These are phyloP conservation scores for Chamaecyparis obtusa DNA, from an alignment of 75 land plant species.

Conservation along the genomic window DNA sequence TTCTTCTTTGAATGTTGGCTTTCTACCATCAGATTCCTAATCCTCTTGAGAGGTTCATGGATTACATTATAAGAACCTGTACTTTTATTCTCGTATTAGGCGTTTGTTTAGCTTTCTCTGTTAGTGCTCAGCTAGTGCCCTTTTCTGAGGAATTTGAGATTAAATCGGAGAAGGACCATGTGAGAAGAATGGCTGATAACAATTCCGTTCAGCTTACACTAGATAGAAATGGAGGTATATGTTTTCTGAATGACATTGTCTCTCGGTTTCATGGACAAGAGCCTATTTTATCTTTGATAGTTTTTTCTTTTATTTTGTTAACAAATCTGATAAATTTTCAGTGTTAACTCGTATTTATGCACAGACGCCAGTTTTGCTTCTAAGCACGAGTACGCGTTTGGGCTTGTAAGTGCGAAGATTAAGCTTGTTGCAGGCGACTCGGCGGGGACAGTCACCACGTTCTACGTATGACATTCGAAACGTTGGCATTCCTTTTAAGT, in stretches of 20 bases:
- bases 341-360: no score
- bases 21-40: no score
- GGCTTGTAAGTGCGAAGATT: slow-evolving; percentile 1
- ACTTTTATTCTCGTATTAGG: not conserved
- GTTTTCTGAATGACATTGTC: not conserved
- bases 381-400: not conserved
- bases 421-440: slow-evolving; percentile 7
- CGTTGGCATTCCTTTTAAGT: no score
- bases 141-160: not conserved
- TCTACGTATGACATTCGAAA: slow-evolving; percentile 6
- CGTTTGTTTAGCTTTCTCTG: not conserved
- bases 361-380: slow-evolving; percentile 2
- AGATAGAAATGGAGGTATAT: not conserved
- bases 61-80: not conserved
- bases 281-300: no score
- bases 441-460: slow-evolving; percentile 7
- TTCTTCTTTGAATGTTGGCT: no score
- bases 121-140: not conserved
- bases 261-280: no score
- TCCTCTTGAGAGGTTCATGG: not conserved
- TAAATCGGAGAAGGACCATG: not conserved
- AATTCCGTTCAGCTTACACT: not conserved
- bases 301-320: no score
- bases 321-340: no score
- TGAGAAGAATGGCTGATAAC: not conserved